A percentile compares a stretch with the other conserved stretches of the same genome.
phyloP scores from a whole-genome alignment of 164 flowering plant genomes.

The Annona cherimola region DNA sequence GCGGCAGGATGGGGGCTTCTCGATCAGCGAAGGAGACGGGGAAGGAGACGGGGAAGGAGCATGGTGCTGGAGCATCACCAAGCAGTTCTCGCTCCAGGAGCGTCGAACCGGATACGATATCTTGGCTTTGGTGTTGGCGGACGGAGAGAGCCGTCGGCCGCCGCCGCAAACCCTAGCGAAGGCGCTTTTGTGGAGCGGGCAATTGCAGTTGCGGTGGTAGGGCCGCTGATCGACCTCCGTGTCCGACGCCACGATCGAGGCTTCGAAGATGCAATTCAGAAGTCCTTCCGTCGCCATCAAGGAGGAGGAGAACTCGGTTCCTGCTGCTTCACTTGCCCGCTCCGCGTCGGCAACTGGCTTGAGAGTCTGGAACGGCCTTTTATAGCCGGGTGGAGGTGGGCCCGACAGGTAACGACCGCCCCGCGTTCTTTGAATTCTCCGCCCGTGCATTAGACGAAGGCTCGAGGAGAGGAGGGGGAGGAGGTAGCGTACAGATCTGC shows the following conservation, averaged over 20 bases:
- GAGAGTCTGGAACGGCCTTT: background rate
- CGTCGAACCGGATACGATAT: constrained; percentile 8
- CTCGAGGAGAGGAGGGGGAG: too few species aligned
- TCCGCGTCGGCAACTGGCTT: too few species aligned
- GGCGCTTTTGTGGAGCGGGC: constrained; percentile 37
- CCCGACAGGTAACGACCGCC: background rate
- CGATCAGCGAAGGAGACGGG: background rate
- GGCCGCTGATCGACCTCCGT: constrained; percentile 32
- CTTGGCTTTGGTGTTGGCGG: background rate
- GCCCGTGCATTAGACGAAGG: too few species aligned
- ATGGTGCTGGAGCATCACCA: background rate
- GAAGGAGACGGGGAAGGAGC: constrained; percentile 7
- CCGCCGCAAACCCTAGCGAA: constrained; percentile 6
- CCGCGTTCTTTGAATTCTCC: background rate
- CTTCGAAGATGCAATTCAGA: constrained; percentile 13
- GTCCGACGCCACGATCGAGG: constrained; percentile 19
- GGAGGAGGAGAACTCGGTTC: too few species aligned
- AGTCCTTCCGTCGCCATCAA: constrained; percentile 7
- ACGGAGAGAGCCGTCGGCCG: too few species aligned
- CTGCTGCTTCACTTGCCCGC: too few species aligned
- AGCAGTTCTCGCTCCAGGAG: constrained; percentile 12
- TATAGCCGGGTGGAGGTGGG: background rate
- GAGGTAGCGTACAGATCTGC: too few species aligned
- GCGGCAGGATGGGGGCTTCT: too few species aligned
- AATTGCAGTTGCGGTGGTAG: constrained; percentile 37